Base-by-base conservation (phyloP, 805 yeast species). In the Naumovozyma baii region DNA sequence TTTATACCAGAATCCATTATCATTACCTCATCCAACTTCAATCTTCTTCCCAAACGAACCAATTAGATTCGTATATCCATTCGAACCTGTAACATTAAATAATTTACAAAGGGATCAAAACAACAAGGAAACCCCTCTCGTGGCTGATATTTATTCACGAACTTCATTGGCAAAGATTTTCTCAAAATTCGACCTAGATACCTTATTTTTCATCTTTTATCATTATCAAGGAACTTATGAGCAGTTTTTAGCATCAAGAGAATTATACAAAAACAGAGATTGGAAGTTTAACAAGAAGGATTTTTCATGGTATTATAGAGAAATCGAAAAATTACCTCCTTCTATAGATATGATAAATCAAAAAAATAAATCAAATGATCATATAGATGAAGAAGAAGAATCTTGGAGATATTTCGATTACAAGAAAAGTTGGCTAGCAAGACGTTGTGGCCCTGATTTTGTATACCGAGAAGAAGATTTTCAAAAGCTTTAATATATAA, bases 141-240 rank as follows among this genome's bases (percentile, higher is more conserved):
- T 57, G 67, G 51, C 47, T 33, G 66, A 60, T 43, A 51, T 59
- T 15, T 57, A 61, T 42, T 50, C 62, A 4, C 52, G 50, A 17
- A 55, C 62, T 8, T 60, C 64, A 1, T 69, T 78, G 61, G 75
- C 76, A 42, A 83, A 77, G 55, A 63, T 69, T n/a, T 66, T 84
- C 62, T 67, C 73, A 19, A 85, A 81, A 51, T 74, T 90, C 52
- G 94, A 86, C 54, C 68, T 78, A 25, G 96, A 87, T 55, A 90
- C 97, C 2, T 63, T 92, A 49, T 88, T 90, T 50, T 92, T 84
- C 68, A 83, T 90, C 37, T 92, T 92, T 63, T 92, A 92, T 65
- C 92, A 87, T 48, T 66, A 66, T 39, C 83, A 76, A 50, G 84
- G 81, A 19, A 70, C 80, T 14, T 80, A 80, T 52, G 75, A 79